Conservation (phyloP, 2,329 filamentous ascomycete genomes). For the Gaeumannomyces tritici region DNA sequence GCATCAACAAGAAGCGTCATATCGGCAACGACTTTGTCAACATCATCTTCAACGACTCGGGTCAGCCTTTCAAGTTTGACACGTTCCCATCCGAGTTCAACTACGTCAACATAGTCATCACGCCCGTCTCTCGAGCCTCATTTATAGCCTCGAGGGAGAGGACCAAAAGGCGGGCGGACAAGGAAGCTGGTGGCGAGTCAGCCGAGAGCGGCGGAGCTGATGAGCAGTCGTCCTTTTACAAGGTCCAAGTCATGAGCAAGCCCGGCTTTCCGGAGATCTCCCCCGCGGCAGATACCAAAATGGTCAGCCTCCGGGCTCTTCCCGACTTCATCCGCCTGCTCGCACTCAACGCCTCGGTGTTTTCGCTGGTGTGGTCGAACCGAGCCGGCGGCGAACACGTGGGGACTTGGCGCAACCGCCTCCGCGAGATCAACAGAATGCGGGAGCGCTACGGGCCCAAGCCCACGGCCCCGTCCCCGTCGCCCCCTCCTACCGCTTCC, state of each 20-base stretch:
- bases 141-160: constrained; percentile 56
- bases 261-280: constrained; percentile 87
- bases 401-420: constrained; percentile 79
- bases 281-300: constrained; percentile 78
- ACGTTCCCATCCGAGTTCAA: constrained; percentile 95
- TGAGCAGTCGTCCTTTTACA: constrained; percentile 55
- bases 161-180: constrained; percentile 14
- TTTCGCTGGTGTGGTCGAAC: constrained; percentile 81
- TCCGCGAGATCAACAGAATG: constrained; percentile 75
- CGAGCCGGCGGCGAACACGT: constrained; percentile 71
- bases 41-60: constrained; percentile 92
- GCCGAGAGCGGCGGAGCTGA: neutral
- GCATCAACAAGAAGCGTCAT: constrained; percentile 81
- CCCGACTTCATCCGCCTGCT: constrained; percentile 80
- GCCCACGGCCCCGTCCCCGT: constrained; percentile 20
- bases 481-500: constrained; percentile 20
- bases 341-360: constrained; percentile 87
- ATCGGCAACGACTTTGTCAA: constrained; percentile 98
- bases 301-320: constrained; percentile 73
- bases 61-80: constrained; percentile 78
- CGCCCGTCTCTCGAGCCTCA: constrained; percentile 70
- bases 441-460: constrained; percentile 56
- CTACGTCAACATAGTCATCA: constrained; percentile 93
- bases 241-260: constrained; percentile 81
- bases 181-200: constrained; percentile 19